Evolutionary conservation across 179 eudicot species (phyloP).

Genomic region (Corrigiola litoralis): DNA sequence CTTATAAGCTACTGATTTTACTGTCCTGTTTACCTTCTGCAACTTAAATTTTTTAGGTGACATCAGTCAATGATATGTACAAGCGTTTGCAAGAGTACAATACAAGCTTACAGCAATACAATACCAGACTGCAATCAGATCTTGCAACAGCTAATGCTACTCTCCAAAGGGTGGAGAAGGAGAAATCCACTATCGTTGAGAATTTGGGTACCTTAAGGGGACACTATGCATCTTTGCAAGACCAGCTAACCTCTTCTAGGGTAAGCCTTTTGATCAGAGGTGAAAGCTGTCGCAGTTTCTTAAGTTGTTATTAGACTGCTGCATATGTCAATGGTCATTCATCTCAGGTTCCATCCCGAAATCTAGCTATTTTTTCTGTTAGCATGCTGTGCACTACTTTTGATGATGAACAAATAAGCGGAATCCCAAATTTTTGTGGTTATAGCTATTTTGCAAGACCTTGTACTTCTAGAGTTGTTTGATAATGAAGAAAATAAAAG

Average conservation of each 20-base stretch:
- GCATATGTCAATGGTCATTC: no score
- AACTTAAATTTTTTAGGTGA: conserved; percentile 33
- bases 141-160: conserved; percentile 47
- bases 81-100: conserved; percentile 74
- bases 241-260: conserved; percentile 48
- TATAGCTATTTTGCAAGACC: no score
- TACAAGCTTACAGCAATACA: conserved; percentile 67
- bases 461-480: no score
- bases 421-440: no score
- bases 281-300: neutral
- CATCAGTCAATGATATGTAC: conserved; percentile 51
- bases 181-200: conserved; percentile 54
- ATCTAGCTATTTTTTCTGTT: no score
- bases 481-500: no score
- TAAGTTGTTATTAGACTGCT: no score
- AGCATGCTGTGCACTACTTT: no score
- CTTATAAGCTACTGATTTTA: neutral
- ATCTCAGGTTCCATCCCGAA: no score
- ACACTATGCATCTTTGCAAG: conserved; percentile 53
- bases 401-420: no score
- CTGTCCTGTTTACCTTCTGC: neutral
- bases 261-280: conserved; percentile 23
- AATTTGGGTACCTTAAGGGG: conserved; percentile 55
- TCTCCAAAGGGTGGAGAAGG: conserved; percentile 54
- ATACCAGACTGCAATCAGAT: conserved; percentile 63